A percentile compares a stretch with the other conserved stretches of the same genome.
Conservation (phyloP, 2,329 filamentous ascomycete species). For the Pseudogymnoascus sp. region DNA sequence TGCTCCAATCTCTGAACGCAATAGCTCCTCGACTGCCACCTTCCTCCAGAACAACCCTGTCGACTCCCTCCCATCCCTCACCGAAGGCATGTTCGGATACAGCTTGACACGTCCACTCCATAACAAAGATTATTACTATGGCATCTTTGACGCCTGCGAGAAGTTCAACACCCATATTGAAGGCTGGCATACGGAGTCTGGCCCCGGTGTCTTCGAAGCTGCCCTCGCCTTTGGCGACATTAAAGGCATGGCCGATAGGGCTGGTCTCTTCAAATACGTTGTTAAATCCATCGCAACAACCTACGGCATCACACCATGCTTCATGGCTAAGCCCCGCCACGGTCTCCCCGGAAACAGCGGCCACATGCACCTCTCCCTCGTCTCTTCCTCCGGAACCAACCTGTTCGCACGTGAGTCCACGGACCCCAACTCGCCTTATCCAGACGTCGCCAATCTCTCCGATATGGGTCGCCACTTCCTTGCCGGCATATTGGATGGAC, state of each 20-base stretch:
- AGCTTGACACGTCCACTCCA: conserved; percentile 78
- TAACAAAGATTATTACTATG: conserved; percentile 89
- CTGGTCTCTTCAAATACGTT: conserved; percentile 85
- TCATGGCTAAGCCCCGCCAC: conserved; percentile 95
- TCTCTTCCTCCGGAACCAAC: conserved; percentile 70
- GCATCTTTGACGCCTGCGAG: conserved; percentile 71
- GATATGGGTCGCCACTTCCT: conserved; percentile 90
- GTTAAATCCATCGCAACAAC: conserved; percentile 83
- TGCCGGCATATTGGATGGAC: conserved; percentile 76
- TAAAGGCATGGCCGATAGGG: conserved; percentile 82
- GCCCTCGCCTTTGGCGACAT: conserved; percentile 88
- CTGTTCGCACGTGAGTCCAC: conserved; percentile 65
- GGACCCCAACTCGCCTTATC: conserved; percentile 63
- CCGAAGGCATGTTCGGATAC: conserved; percentile 95
- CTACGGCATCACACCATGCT: conserved; percentile 89
- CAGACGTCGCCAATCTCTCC: conserved; percentile 71
- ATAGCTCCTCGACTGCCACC: conserved; percentile 60
- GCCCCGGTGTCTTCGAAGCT: conserved; percentile 91
- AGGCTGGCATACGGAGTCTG: conserved; percentile 92
- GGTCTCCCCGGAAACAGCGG: conserved; percentile 91
- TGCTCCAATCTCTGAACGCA: conserved; percentile 42
- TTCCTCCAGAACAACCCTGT: conserved; percentile 69
- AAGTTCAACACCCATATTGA: conserved; percentile 76
- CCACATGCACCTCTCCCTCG: conserved; percentile 88
- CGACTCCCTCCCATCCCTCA: conserved; percentile 66